phyloP scores from a whole-genome alignment of 371 early-diverging fungal genomes.

The Chytridium lagenaria region DNA sequence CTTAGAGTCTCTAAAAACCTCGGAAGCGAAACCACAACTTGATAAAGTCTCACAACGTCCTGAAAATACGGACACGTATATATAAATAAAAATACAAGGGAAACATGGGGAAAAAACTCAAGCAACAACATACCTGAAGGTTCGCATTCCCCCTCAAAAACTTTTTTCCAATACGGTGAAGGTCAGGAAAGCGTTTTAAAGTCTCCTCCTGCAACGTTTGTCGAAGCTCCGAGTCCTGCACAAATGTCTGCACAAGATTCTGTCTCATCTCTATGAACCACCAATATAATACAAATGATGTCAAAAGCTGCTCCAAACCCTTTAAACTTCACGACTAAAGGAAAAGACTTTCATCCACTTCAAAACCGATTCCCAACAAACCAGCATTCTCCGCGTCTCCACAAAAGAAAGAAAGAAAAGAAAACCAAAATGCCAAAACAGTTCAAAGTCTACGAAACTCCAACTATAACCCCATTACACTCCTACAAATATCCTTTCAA shows the following conservation, averaged over 20 bases:
- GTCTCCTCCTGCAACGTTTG: conserved; percentile 76
- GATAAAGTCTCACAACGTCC: conserved; percentile 92
- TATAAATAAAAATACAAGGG: neutral
- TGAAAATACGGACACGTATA: conserved; percentile 18
- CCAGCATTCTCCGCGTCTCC: too few species aligned
- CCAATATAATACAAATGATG: neutral
- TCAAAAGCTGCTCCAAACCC: neutral
- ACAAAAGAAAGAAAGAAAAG: too few species aligned
- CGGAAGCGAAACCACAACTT: conserved; percentile 81
- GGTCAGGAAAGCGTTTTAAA: conserved; percentile 84
- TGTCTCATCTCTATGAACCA: conserved; percentile 67
- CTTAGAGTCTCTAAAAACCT: conserved; percentile 65
- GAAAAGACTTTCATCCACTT: too few species aligned
- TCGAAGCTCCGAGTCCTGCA: conserved; percentile 70
- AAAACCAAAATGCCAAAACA: too few species aligned
- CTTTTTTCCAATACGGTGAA: conserved; percentile 82
- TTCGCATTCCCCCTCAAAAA: conserved; percentile 82
- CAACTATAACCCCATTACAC: too few species aligned
- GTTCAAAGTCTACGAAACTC: too few species aligned
- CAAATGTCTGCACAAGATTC: conserved; percentile 78
- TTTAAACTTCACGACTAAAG: neutral
- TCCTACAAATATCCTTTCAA: too few species aligned
- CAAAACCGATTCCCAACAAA: too few species aligned
- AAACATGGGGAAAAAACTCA: neutral
- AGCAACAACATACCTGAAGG: conserved; percentile 59